Conservation (phyloP, 495 filamentous ascomycete genomes). For the Neurospora sp. region DNA sequence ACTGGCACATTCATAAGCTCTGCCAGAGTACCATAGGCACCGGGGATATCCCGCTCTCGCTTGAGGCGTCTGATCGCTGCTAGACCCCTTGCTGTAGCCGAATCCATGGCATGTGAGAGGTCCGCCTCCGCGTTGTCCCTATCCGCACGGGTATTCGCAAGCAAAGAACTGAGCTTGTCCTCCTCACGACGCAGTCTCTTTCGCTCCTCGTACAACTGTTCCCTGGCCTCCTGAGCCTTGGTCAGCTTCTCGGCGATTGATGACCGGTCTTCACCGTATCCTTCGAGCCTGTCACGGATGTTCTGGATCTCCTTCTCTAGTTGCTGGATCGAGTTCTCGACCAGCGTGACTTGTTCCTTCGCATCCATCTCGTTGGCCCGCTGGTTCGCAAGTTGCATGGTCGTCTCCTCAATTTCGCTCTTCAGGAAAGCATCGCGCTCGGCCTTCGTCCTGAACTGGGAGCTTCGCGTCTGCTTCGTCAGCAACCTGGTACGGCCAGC, state of each 20-base stretch:
- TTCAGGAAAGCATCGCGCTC: conserved; percentile 81
- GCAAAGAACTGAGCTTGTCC: conserved; percentile 67
- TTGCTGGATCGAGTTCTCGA: conserved; percentile 58
- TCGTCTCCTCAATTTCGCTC: conserved; percentile 72
- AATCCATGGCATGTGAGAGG: conserved; percentile 80
- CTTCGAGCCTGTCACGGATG: conserved; percentile 65
- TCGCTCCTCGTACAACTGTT: conserved; percentile 74
- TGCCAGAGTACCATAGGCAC: conserved; percentile 87
- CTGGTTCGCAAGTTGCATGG: conserved; percentile 61
- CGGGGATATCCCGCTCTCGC: conserved; percentile 61
- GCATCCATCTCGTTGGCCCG: conserved; percentile 75
- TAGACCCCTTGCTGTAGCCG: conserved; percentile 72
- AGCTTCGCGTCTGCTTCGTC: conserved; percentile 87
- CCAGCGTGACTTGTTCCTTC: conserved; percentile 69
- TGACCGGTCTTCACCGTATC: conserved; percentile 62
- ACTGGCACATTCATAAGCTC: conserved; percentile 72
- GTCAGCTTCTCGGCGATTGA: conserved; percentile 62
- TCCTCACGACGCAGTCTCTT: conserved; percentile 91
- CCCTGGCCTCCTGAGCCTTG: conserved; percentile 68
- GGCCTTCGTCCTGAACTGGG: conserved; percentile 75
- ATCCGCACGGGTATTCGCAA: conserved; percentile 64
- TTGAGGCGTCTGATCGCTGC: conserved; percentile 73
- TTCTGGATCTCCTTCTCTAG: conserved; percentile 63
- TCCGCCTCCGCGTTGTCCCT: conserved; percentile 63
- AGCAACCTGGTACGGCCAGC: conserved; percentile 70